Conservation (phyloP, 768 basidiomycete species). For the Scleroderma bovista region DNA sequence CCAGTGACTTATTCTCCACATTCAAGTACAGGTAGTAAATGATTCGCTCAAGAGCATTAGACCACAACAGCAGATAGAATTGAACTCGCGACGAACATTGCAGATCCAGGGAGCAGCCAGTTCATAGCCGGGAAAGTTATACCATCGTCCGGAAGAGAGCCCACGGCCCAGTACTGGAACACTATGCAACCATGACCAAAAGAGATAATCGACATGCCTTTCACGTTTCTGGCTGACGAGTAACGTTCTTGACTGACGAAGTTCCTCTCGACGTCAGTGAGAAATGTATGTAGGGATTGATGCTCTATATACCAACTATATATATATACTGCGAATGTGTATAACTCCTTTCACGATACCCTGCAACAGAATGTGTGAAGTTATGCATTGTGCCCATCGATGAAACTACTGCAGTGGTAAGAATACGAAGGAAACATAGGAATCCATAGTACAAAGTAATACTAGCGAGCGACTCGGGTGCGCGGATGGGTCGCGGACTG, state of each 20-base stretch:
- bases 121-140: too few species aligned
- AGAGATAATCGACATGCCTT: slow-evolving; percentile 33
- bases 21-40: too few species aligned
- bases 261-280: slow-evolving; percentile 28
- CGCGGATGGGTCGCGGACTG: background rate
- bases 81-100: too few species aligned
- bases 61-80: too few species aligned
- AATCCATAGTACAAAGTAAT: slow-evolving; percentile 21
- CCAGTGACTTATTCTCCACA: too few species aligned
- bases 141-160: slow-evolving; percentile 46
- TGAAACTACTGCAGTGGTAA: slow-evolving; percentile 18
- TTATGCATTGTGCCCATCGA: slow-evolving; percentile 4
- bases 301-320: background rate
- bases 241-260: slow-evolving; percentile 52
- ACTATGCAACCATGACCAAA: slow-evolving; percentile 46
- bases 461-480: slow-evolving; percentile 21
- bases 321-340: background rate
- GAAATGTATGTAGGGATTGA: background rate
- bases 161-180: slow-evolving; percentile 39
- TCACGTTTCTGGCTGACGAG: slow-evolving; percentile 41
- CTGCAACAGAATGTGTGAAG: slow-evolving; percentile 6
- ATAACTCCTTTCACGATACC: background rate
- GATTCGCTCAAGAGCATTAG: too few species aligned
- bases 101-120: too few species aligned
- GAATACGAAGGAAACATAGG: slow-evolving; percentile 5